Evolutionary conservation across 129 eudicot genomes (phyloP).

Genomic region (Tagetes patula): DNA sequence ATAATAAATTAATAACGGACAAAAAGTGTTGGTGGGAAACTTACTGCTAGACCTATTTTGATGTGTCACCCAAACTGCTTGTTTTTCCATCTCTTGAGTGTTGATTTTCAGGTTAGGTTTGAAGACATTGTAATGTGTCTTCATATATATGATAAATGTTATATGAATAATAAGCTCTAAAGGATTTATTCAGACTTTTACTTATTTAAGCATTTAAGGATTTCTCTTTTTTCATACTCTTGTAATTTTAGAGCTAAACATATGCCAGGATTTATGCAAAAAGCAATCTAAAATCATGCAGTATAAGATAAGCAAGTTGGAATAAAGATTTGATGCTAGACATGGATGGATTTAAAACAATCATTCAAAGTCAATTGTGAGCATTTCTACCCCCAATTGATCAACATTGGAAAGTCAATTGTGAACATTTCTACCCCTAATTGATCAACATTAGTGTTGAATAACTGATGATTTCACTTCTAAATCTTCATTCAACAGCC

Average conservation of each 20-base stretch:
- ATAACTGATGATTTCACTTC: background rate
- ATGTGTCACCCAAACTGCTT: background rate
- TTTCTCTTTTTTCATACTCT: background rate
- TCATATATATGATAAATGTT: background rate
- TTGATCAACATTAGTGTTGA: background rate
- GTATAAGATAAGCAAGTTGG: background rate
- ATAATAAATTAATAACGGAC: background rate
- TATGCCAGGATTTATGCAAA: background rate
- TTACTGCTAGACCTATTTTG: background rate
- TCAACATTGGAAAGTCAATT: background rate
- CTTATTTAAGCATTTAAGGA: background rate
- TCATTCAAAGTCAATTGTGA: background rate
- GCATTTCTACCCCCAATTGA: background rate
- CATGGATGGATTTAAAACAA: too few species aligned
- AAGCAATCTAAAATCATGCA: too few species aligned
- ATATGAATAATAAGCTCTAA: background rate
- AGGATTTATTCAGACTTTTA: background rate
- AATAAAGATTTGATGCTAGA: too few species aligned
- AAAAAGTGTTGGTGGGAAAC: background rate
- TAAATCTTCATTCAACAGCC: background rate
- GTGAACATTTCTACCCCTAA: background rate
- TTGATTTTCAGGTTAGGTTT: background rate
- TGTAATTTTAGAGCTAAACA: background rate
- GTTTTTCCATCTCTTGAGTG: conserved; percentile 3
- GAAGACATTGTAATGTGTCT: background rate